Evolutionary conservation across 768 basidiomycete genomes (phyloP), one percentile per base, ranked within the genome.

Genomic region (Macrolepiota dolichaula): DNA sequence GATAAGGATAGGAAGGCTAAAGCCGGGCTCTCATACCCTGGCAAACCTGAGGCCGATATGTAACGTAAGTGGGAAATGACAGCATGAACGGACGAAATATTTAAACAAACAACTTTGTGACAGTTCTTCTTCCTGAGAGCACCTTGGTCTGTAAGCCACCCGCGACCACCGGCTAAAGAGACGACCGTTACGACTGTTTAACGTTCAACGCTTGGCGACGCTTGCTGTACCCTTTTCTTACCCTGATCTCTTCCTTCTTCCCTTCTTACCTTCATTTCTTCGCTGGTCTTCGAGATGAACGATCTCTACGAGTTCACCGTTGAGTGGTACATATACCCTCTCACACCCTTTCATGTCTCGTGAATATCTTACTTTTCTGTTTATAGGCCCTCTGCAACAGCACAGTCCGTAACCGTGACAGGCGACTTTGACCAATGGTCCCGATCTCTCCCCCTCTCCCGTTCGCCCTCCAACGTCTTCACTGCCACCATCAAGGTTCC

Each of bases 381-480:
- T 59, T 57, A 59, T 63, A 90, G 89, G 88, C 88, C 87, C 17
- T 79, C 83, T 64, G 63, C 77, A 32, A 78, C 79, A 52, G 81
- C 87, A 44, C 75, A 68, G 51, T 72, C 76, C 51, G 89, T 91
- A 63, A 80, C 90, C 68, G 82, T 87, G 59, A 91, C 89, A 22
- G 91, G 91, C 38, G 82, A 87, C 32, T 93, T 92, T 70, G 91
- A 93, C 79, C 74, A 88, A 57, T 38, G 62, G 50, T 52, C 52
- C 36, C 42, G 47, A 56, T 51, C 59, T 60, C 47, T 66, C 59
- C 58, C 56, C 51, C 64, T 61, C 59, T 59, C 62, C 40, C 42
- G 24, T 37, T 52, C 50, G 24, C 9, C 52, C 59, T 27, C 76
- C 19, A 73, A 78, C 17, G 68, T 85, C 3, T 93, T 91, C 72